Evolutionary conservation across 1,284 basidiomycete species (phyloP).

Genomic region (Leccinum subrobustum): DNA sequence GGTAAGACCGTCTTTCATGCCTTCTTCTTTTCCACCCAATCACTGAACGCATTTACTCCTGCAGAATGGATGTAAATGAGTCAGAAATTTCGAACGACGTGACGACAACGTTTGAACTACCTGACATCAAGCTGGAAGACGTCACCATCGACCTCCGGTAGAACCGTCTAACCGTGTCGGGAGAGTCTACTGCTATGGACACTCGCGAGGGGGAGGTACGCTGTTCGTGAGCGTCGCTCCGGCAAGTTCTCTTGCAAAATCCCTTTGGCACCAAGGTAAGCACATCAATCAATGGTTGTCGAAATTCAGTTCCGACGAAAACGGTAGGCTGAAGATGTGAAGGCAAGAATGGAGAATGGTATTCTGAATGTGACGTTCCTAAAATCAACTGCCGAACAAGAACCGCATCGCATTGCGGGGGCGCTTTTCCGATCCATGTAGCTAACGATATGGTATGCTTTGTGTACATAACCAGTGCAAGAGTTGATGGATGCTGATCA

Average conservation of each 20-base stretch:
- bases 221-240: conserved; percentile 35
- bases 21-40: background rate
- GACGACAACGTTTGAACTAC: conserved; percentile 42
- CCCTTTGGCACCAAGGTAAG: conserved; percentile 3
- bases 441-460: too few species aligned
- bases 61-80: conserved; percentile 32
- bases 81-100: conserved; percentile 33
- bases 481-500: background rate
- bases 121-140: conserved; percentile 42
- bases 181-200: background rate
- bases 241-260: conserved; percentile 2
- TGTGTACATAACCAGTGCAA: too few species aligned
- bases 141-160: conserved; percentile 40
- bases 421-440: too few species aligned
- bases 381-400: background rate
- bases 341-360: too few species aligned
- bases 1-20: background rate
- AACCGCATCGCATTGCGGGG: background rate
- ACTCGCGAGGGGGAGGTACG: conserved; percentile 34
- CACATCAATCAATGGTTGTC: background rate
- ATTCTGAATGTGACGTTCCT: background rate
- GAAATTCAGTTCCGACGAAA: background rate
- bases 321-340: too few species aligned
- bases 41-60: background rate
- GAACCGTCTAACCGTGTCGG: conserved; percentile 26